Conservation (phyloP, 2,329 filamentous ascomycete genomes). For the Neocucurbitaria cava region DNA sequence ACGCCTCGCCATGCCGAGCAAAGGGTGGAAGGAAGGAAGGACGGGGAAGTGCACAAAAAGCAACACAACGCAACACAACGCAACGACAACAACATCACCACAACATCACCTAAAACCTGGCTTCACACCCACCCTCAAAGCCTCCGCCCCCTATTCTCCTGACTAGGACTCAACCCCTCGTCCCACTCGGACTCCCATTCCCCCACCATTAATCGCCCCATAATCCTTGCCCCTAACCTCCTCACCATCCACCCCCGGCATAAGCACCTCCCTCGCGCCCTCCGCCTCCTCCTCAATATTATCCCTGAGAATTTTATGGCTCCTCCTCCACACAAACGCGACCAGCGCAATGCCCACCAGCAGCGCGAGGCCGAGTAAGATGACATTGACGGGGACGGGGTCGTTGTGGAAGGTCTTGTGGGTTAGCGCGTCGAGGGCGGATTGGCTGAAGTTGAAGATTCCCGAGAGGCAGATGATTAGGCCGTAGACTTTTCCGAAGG, state of each 20-base stretch:
- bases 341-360: slow-evolving; percentile 71
- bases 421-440: slow-evolving; percentile 78
- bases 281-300: slow-evolving; percentile 47
- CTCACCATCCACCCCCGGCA: slow-evolving; percentile 44
- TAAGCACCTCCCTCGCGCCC: slow-evolving; percentile 43
- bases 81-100: not conserved
- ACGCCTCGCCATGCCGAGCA: not conserved
- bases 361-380: slow-evolving; percentile 68
- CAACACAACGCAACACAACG: not conserved
- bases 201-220: slow-evolving; percentile 25
- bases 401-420: slow-evolving; percentile 74
- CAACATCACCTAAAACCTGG: too few species aligned
- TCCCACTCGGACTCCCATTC: too few species aligned
- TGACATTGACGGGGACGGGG: slow-evolving; percentile 78
- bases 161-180: slow-evolving; percentile 12
- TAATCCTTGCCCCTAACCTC: slow-evolving; percentile 24
- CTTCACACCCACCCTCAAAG: too few species aligned
- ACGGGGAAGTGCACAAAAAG: not conserved
- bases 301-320: slow-evolving; percentile 50
- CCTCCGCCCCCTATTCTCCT: slow-evolving; percentile 29
- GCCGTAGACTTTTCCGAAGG: slow-evolving; percentile 93
- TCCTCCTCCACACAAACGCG: slow-evolving; percentile 66
- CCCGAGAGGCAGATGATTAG: slow-evolving; percentile 87
- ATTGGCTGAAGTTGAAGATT: slow-evolving; percentile 83
- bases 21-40: too few species aligned